A percentile compares a stretch with the other conserved stretches of the same genome.
Conservation (phyloP, 2,329 filamentous ascomycete species). For the Alternaria triticina region DNA sequence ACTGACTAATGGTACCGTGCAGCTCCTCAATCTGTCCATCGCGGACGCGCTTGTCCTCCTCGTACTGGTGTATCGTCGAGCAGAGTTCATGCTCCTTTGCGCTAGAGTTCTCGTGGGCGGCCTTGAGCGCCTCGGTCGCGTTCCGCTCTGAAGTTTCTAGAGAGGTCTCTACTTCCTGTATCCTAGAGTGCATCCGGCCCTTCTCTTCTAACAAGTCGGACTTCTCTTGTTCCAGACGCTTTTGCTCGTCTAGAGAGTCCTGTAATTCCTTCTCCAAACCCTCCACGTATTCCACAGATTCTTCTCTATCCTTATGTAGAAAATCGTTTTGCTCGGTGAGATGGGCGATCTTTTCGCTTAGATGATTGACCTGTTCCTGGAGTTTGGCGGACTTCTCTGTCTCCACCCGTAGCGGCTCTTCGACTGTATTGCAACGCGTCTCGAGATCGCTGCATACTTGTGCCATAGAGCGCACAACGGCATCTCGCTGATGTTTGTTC, state of each 20-base stretch:
- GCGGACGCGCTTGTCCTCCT: constrained; percentile 20
- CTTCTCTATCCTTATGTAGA: constrained; percentile 34
- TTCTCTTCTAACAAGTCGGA: constrained; percentile 44
- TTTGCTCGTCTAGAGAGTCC: constrained; percentile 43
- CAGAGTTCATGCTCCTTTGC: constrained; percentile 47
- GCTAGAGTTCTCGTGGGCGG: constrained; percentile 29
- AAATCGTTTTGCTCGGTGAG: constrained; percentile 47
- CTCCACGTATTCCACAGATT: constrained; percentile 39
- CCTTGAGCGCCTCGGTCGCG: constrained; percentile 36
- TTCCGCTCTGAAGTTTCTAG: constrained; percentile 46
- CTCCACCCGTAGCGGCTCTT: constrained; percentile 60
- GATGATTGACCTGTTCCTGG: constrained; percentile 36
- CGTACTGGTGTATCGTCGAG: constrained; percentile 25
- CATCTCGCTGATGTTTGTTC: constrained; percentile 52
- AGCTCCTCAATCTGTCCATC: constrained; percentile 15
- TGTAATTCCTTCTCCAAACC: constrained; percentile 47
- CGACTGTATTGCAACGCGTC: constrained; percentile 60
- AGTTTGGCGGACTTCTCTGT: constrained; percentile 44
- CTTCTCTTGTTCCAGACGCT: constrained; percentile 33
- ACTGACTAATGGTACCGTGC: constrained; percentile 3
- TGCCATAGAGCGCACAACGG: constrained; percentile 57
- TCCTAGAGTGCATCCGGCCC: constrained; percentile 38
- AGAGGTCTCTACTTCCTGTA: constrained; percentile 44
- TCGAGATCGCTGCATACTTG: constrained; percentile 64
- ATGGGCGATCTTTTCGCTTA: constrained; percentile 44